Evolutionary conservation across 2,329 filamentous ascomycete species (phyloP).

Genomic region (Talaromyces rugulosus): DNA sequence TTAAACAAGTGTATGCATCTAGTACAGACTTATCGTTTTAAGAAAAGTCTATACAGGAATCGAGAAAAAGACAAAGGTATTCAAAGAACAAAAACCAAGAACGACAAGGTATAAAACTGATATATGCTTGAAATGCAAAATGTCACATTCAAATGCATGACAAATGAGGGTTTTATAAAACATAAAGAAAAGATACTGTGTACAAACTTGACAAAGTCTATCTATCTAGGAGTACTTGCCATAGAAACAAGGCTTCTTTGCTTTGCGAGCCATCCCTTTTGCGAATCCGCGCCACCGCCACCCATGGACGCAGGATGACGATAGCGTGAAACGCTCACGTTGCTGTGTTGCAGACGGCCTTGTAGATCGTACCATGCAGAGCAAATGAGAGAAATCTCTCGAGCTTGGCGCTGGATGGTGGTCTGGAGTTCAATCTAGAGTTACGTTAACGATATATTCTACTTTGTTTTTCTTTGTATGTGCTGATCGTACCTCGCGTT

Average conservation of each 20-base stretch:
- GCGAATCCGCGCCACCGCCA: conserved; percentile 32
- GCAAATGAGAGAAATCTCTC: conserved; percentile 42
- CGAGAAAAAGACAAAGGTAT: background rate
- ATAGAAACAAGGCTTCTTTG: conserved; percentile 41
- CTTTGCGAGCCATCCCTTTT: conserved; percentile 42
- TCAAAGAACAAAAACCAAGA: background rate
- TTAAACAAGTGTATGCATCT: background rate
- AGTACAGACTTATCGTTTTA: conserved; percentile 2
- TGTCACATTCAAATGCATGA: background rate
- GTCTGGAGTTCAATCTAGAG: conserved; percentile 37
- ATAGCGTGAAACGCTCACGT: conserved; percentile 38
- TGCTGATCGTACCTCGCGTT: conserved; percentile 34
- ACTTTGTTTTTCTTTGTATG: background rate
- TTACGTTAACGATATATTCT: conserved; percentile 13
- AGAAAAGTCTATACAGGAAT: background rate
- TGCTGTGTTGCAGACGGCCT: conserved; percentile 41
- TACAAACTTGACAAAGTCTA: background rate
- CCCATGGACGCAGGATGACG: conserved; percentile 28
- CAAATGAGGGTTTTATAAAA: background rate
- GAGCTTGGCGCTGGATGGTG: conserved; percentile 36
- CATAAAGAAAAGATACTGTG: background rate
- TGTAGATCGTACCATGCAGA: conserved; percentile 47
- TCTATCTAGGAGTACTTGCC: conserved; percentile 10
- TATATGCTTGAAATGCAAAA: background rate
- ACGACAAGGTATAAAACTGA: conserved; percentile 7